These are phyloP conservation scores for Mortierella sp. DNA, from an alignment of 371 early-diverging fungal species.

Conservation along the genomic window DNA sequence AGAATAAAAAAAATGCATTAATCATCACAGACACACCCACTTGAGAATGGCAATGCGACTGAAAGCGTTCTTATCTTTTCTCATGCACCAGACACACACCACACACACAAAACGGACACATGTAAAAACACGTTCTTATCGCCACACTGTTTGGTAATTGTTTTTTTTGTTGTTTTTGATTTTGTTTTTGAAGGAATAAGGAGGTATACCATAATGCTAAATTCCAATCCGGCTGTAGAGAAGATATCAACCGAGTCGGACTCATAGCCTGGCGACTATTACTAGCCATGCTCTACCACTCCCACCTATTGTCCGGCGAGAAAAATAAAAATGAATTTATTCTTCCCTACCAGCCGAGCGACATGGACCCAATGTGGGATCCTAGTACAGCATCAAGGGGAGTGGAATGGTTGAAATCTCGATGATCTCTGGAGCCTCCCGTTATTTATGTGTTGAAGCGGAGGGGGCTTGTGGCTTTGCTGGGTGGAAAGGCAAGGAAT, in stretches of 20 bases:
- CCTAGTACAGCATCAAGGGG: slow-evolving; percentile 59
- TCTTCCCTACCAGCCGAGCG: slow-evolving; percentile 57
- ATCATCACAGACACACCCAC: neutral
- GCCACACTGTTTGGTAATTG: neutral
- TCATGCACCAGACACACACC: neutral
- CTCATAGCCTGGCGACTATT: slow-evolving; percentile 54
- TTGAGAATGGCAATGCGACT: no score
- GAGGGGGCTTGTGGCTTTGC: slow-evolving; percentile 26
- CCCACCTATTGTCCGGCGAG: slow-evolving; percentile 52
- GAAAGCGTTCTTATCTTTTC: no score
- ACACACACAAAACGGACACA: neutral
- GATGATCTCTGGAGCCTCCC: neutral
- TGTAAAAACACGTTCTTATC: neutral
- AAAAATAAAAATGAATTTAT: neutral
- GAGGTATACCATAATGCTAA: slow-evolving; percentile 45
- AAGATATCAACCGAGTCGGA: slow-evolving; percentile 52
- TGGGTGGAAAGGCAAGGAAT: neutral
- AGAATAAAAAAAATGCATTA: neutral
- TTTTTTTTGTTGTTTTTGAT: neutral
- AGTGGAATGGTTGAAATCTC: slow-evolving; percentile 24
- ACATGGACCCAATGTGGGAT: slow-evolving; percentile 55
- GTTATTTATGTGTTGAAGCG: neutral
- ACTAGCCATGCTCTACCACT: slow-evolving; percentile 42
- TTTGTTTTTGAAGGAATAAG: neutral
- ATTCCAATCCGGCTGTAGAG: slow-evolving; percentile 53